Evolutionary conservation across 2,329 filamentous ascomycete genomes (phyloP).

Genomic region (Fusarium sororula): DNA sequence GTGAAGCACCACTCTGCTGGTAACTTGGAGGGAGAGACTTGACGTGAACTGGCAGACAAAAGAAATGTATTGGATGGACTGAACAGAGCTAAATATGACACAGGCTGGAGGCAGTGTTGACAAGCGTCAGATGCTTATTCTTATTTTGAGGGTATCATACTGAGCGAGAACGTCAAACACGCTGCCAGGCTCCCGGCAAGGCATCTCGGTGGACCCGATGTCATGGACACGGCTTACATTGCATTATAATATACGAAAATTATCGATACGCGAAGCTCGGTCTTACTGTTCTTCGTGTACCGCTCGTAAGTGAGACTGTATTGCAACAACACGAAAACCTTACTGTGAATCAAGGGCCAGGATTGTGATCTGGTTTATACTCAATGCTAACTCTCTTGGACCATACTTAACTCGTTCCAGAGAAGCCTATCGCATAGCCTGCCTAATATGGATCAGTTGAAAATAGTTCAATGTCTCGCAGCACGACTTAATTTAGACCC

Average conservation of each 20-base stretch:
- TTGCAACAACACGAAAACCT: not conserved
- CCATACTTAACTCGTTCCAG: not conserved
- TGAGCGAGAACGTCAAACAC: not conserved
- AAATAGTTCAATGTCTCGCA: constrained; percentile 8
- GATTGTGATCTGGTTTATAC: not conserved
- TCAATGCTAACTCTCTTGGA: not conserved
- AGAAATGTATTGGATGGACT: constrained; percentile 8
- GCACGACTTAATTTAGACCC: not conserved
- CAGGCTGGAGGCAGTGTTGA: constrained; percentile 25
- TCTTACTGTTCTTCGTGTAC: not conserved
- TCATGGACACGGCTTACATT: not conserved
- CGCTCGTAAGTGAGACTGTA: not conserved
- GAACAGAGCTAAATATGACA: constrained; percentile 17
- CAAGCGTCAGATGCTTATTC: constrained; percentile 33
- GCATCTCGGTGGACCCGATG: constrained; percentile 8
- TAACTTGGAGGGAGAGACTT: constrained; percentile 18
- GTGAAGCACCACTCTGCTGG: constrained; percentile 26
- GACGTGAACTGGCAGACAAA: not conserved
- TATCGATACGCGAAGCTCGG: not conserved
- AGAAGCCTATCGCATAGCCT: constrained; percentile 11
- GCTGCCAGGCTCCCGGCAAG: constrained; percentile 14
- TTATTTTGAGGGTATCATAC: constrained; percentile 20
- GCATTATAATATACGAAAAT: constrained; percentile 16
- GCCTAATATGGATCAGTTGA: constrained; percentile 8
- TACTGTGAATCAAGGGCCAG: not conserved